phyloP scores from a whole-genome alignment of 768 basidiomycete species.

The Aureoboletus auriporus region DNA sequence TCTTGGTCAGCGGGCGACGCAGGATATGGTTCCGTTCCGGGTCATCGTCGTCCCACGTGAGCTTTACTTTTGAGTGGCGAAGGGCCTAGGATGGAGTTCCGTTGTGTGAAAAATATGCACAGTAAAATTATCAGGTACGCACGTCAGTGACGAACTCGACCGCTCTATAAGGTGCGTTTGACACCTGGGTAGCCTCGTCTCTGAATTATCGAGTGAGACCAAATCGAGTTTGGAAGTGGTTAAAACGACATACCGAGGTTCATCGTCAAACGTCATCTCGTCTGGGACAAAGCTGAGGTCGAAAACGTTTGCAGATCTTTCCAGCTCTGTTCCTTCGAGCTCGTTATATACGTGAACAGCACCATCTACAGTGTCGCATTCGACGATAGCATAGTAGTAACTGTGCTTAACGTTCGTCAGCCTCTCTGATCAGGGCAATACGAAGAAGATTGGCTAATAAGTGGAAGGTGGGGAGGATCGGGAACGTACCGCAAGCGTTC shows the following conservation, averaged over 20 bases:
- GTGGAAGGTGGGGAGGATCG: not conserved
- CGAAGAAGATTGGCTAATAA: not conserved
- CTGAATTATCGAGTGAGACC: constrained; percentile 34
- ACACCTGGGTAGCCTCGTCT: constrained; percentile 77
- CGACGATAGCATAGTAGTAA: constrained; percentile 93
- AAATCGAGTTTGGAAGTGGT: not conserved
- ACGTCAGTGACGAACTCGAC: constrained; percentile 94
- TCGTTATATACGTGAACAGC: constrained; percentile 80
- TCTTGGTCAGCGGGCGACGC: constrained; percentile 68
- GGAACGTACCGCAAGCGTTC: constrained; percentile 77
- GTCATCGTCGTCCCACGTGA: constrained; percentile 99
- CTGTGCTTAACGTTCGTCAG: constrained; percentile 38
- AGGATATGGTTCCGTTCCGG: constrained; percentile 79
- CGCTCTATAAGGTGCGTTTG: constrained; percentile 57
- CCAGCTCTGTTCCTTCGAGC: constrained; percentile 91
- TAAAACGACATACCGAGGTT: constrained; percentile 51
- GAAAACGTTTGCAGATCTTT: constrained; percentile 94
- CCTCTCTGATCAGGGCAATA: not conserved
- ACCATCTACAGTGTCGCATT: constrained; percentile 75
- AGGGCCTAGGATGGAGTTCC: constrained; percentile 60
- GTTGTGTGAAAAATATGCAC: not conserved
- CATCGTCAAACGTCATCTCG: constrained; percentile 79
- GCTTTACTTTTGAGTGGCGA: constrained; percentile 94
- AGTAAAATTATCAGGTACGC: constrained; percentile 25
- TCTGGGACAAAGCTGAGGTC: constrained; percentile 93